Conservation (phyloP, 305 asterid species). For the Fraxinus ornus region DNA sequence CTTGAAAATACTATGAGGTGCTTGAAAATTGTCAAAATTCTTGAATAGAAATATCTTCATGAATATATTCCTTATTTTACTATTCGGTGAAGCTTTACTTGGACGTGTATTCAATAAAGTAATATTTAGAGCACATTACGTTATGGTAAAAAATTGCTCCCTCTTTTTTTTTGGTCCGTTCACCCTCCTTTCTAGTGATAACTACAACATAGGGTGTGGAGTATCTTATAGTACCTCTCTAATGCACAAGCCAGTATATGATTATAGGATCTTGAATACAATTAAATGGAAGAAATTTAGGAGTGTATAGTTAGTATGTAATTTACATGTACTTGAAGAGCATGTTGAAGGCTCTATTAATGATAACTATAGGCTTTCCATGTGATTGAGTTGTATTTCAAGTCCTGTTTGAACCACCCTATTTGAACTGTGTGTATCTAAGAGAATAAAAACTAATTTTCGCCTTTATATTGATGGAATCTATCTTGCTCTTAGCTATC, state of each 20-base stretch:
- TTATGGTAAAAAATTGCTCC: not conserved
- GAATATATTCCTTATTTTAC: not conserved
- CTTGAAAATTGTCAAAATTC: not conserved
- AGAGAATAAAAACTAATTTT: not conserved
- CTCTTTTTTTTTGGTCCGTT: not conserved
- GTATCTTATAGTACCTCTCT: not conserved
- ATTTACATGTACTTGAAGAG: not conserved
- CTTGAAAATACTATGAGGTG: not conserved
- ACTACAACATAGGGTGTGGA: not conserved
- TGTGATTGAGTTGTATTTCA: not conserved
- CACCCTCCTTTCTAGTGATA: not conserved
- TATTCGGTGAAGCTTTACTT: not conserved
- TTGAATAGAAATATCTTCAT: not conserved
- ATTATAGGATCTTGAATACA: not conserved
- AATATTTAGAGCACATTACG: not conserved
- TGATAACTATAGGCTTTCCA: not conserved
- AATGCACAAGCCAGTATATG: not conserved
- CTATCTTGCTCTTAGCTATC: not conserved
- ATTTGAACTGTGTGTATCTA: not conserved
- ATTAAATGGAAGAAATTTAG: not conserved
- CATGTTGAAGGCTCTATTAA: not conserved
- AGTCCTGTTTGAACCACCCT: not conserved
- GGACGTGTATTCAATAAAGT: not conserved
- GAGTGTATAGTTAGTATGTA: not conserved
- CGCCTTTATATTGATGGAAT: not conserved